Conservation (phyloP, 176 grass and related monocot species). For the Zea mays region DNA sequence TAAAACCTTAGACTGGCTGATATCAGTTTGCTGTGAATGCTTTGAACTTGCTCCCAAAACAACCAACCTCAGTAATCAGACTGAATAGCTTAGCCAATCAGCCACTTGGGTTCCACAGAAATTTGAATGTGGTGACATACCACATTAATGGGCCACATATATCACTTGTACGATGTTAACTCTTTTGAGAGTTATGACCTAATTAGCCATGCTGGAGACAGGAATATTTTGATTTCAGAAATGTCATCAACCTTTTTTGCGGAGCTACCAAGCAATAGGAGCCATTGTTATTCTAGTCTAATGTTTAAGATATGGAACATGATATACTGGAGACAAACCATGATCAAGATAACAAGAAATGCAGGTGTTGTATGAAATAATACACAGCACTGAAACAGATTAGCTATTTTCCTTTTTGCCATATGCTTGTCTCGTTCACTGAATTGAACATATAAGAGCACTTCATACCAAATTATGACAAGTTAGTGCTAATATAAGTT, state of each 20-base stretch:
- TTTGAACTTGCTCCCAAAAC: not conserved
- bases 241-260: not conserved
- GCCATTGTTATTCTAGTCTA: not conserved
- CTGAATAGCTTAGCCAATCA: not conserved
- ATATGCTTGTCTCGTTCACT: not conserved
- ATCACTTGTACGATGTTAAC: not conserved
- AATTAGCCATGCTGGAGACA: not conserved
- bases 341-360: not conserved
- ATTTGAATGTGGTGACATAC: not conserved
- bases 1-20: not conserved
- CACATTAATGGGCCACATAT: not conserved
- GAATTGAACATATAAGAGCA: not conserved
- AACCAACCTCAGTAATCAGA: not conserved
- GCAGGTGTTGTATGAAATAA: constrained; percentile 9
- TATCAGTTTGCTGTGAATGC: not conserved
- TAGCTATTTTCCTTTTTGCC: not conserved
- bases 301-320: not conserved
- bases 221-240: not conserved
- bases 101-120: not conserved
- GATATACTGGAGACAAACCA: not conserved
- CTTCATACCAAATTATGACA: not conserved
- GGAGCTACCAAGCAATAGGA: not conserved
- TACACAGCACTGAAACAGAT: not conserved
- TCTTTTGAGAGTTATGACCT: constrained; percentile 6
- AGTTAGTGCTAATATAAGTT: constrained; percentile 2